Percentiles rank a stretch among this genome's conserved stretches.
Evolutionary conservation across 2,329 filamentous ascomycete genomes (phyloP).

Genomic region (Onygena corvina): DNA sequence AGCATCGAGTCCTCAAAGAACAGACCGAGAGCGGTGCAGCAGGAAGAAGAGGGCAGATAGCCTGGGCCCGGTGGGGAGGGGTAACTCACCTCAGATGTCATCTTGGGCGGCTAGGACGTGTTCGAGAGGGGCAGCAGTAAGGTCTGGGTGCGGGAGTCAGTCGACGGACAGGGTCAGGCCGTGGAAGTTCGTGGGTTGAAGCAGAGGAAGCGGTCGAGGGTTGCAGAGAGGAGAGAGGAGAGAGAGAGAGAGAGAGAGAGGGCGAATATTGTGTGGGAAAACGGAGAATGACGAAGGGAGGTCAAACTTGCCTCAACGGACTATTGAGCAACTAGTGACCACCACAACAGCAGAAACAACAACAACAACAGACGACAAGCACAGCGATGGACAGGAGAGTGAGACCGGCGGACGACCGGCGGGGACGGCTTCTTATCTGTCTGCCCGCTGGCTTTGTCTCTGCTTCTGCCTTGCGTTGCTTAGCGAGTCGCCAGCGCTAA

Average conservation of each 20-base stretch:
- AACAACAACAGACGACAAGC: no score
- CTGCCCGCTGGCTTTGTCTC: no score
- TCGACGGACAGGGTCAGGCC: conserved; percentile 6
- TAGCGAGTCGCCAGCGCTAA: no score
- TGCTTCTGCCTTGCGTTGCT: no score
- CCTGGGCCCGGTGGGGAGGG: conserved; percentile 18
- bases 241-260: background rate
- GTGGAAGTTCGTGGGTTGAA: conserved; percentile 10
- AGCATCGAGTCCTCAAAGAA: conserved; percentile 14
- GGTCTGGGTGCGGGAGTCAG: conserved; percentile 11
- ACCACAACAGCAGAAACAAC: no score
- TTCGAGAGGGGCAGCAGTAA: conserved; percentile 13
- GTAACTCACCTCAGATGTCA: conserved; percentile 50
- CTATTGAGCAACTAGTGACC: no score
- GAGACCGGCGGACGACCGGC: no score
- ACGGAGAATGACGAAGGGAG: background rate
- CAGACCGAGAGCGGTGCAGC: background rate
- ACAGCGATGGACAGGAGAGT: no score
- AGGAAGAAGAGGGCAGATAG: conserved; percentile 30
- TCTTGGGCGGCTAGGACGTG: conserved; percentile 37
- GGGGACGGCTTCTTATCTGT: no score
- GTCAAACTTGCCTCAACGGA: no score
- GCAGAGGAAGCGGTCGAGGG: conserved; percentile 10
- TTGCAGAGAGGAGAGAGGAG: background rate
- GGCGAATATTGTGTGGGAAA: background rate